phyloP scores from a whole-genome alignment of 805 yeast species.

The Sugiyamaella chiloensis region DNA sequence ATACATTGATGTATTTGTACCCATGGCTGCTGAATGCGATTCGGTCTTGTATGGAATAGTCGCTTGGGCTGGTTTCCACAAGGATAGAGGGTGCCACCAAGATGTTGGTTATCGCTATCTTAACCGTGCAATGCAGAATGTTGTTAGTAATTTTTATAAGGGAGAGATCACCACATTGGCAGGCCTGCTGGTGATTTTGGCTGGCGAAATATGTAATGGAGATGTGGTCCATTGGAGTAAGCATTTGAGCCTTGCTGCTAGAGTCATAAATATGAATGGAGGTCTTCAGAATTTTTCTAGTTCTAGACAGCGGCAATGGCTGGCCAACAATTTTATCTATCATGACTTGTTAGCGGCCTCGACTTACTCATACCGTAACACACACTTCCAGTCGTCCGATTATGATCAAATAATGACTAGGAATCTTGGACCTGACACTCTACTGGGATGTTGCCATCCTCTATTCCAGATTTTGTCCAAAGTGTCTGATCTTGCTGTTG shows the following conservation, averaged over 20 bases:
- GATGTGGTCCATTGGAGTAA: conserved; percentile 75
- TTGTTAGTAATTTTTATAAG: conserved; percentile 18
- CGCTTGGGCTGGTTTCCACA: conserved; percentile 52
- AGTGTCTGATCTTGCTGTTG: conserved; percentile 57
- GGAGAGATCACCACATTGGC: conserved; percentile 49
- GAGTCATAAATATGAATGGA: conserved; percentile 57
- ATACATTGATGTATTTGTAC: conserved; percentile 50
- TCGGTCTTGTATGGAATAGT: conserved; percentile 51
- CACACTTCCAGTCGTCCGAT: conserved; percentile 60
- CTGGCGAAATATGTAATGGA: conserved; percentile 81
- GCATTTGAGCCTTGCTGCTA: conserved; percentile 63
- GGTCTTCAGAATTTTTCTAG: conserved; percentile 53
- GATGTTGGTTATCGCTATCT: conserved; percentile 29
- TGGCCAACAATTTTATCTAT: conserved; percentile 73
- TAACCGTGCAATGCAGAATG: conserved; percentile 24
- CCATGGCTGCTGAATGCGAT: conserved; percentile 49
- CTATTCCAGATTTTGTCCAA: conserved; percentile 66
- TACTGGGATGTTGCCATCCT: conserved; percentile 69
- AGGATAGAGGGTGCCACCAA: conserved; percentile 28
- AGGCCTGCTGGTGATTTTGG: conserved; percentile 61
- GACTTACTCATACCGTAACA: conserved; percentile 51
- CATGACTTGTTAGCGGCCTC: conserved; percentile 72
- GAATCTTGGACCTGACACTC: conserved; percentile 55
- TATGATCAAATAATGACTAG: conserved; percentile 51
- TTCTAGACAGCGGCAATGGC: conserved; percentile 62